These are phyloP conservation scores for Microbotryomycetes sp. DNA, from an alignment of 1,284 basidiomycete species.

Conservation along the genomic window DNA sequence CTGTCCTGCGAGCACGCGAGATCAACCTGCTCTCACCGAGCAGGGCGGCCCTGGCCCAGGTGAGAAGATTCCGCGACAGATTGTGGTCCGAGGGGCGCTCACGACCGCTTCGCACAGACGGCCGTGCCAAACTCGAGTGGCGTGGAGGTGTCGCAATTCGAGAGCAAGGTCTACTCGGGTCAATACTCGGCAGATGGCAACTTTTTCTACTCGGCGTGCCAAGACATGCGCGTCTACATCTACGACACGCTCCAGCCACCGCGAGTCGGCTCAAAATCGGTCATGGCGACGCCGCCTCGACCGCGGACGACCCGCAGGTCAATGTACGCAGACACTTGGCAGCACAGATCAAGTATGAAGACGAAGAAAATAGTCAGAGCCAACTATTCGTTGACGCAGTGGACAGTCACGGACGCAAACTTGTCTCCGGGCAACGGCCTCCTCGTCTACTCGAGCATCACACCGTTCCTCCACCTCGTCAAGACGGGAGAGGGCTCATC, in stretches of 20 bases:
- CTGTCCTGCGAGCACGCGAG: slow-evolving; percentile 14
- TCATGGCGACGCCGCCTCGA: slow-evolving; percentile 10
- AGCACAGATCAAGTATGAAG: slow-evolving; percentile 48
- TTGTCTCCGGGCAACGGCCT: slow-evolving; percentile 84
- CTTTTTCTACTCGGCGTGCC: slow-evolving; percentile 33
- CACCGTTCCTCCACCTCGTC: slow-evolving; percentile 65
- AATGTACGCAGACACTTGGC: slow-evolving; percentile 1
- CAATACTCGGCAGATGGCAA: slow-evolving; percentile 61
- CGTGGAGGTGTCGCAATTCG: slow-evolving; percentile 74
- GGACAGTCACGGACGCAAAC: slow-evolving; percentile 95
- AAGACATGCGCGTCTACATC: slow-evolving; percentile 54
- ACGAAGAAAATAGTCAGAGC: slow-evolving; percentile 68
- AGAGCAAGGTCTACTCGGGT: slow-evolving; percentile 79
- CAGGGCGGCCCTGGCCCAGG: slow-evolving; percentile 41
- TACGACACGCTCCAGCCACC: slow-evolving; percentile 67
- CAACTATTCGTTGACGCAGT: slow-evolving; percentile 51
- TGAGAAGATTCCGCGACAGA: slow-evolving; percentile 9
- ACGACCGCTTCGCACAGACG: too few species aligned
- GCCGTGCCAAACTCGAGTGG: slow-evolving; percentile 80
- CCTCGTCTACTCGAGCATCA: slow-evolving; percentile 84
- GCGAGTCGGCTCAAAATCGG: slow-evolving; percentile 22
- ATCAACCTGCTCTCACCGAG: slow-evolving; percentile 40
- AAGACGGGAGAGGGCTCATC: slow-evolving; percentile 59
- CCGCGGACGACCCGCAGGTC: background rate
- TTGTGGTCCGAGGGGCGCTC: background rate